Evolutionary conservation across 768 basidiomycete species (phyloP).

Genomic region (Panaeolus cyanescens): DNA sequence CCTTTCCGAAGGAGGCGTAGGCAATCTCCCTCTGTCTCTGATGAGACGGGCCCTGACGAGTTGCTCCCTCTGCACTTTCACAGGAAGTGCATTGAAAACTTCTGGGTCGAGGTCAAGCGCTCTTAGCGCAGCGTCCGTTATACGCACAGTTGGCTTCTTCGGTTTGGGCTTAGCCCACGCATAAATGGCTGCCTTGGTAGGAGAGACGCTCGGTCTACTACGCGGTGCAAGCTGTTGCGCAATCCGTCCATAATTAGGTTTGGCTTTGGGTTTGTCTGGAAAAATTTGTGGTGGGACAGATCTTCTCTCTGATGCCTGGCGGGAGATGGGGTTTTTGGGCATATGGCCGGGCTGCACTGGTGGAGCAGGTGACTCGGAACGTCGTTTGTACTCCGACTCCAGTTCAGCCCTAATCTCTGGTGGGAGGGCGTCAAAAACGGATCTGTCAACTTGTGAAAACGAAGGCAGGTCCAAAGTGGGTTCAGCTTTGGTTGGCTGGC

Average conservation of each 20-base stretch:
- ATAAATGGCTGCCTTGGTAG: conserved; percentile 32
- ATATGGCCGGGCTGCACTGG: conserved; percentile 11
- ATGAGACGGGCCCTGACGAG: conserved; percentile 59
- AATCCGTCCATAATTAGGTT: conserved; percentile 56
- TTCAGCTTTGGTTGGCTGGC: not conserved
- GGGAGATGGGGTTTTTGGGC: conserved; percentile 6
- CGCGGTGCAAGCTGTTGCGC: conserved; percentile 65
- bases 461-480: conserved; percentile 54
- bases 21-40: conserved; percentile 41
- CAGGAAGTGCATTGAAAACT: conserved; percentile 67
- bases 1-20: conserved; percentile 41
- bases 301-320: conserved; percentile 15
- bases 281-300: conserved; percentile 30
- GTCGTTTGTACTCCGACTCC: conserved; percentile 64
- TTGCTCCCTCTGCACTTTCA: conserved; percentile 72
- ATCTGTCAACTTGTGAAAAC: conserved; percentile 75
- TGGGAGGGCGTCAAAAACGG: conserved; percentile 72
- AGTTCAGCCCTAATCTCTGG: conserved; percentile 69
- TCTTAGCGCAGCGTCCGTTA: conserved; percentile 58
- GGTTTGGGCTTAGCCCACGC: conserved; percentile 31
- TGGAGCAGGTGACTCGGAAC: conserved; percentile 51
- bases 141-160: conserved; percentile 36
- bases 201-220: conserved; percentile 39
- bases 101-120: conserved; percentile 73
- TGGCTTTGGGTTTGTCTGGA: conserved; percentile 28